Base-by-base conservation (phyloP, 306 rosid species). In the Trifolium repens region DNA sequence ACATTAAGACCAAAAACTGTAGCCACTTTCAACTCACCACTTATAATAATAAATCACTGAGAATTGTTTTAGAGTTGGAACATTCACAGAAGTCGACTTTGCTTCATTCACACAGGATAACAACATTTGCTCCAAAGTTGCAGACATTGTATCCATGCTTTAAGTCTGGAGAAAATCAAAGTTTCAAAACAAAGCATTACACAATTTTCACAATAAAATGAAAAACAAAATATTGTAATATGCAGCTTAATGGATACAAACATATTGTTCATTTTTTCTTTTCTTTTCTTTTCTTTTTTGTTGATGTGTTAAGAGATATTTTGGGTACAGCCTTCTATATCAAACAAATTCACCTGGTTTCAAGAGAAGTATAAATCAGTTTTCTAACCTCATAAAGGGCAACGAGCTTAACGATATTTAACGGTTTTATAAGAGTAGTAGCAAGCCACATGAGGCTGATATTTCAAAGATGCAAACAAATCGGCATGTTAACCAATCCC, bases 131-230 rank as follows among this genome's bases (percentile, higher is more conserved):
- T 32, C 5, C 35, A 32, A 32, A 32, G 90, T 81, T 83, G 86
- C 91, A n/a, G n/a, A 88, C 87, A 69, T 83, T 79, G 87, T 85
- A 88, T 85, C 84, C 92, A 76, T 79, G 96, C 90, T 89, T 84
- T 76, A 88, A 82, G 75, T 83, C 98, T 91, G 92, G 61, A 76
- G 54, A 79, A 86, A 76, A 79, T 69, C 81, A 85, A 80, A 84
- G 72, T 69, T 74, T 74, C 62, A 76, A 80, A 59, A 70, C 62
- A 39, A 74, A 65, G 76, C 50, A 67, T 55, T 61, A 40, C 82
- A 80, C 40, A 16, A 75, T 24, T 65, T 30, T 15, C 63, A 50
- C n/a, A 49, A 78, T n/a, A 55, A 72, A 42, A 71, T 49, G 37
- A 22, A 69, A 2, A 39, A 39, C 16, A 49, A 13, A 73, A 64